Evolutionary conservation across 148 eudicot species (phyloP), one percentile per base, ranked within the genome.

Genomic region (Spergularia bocconei): DNA sequence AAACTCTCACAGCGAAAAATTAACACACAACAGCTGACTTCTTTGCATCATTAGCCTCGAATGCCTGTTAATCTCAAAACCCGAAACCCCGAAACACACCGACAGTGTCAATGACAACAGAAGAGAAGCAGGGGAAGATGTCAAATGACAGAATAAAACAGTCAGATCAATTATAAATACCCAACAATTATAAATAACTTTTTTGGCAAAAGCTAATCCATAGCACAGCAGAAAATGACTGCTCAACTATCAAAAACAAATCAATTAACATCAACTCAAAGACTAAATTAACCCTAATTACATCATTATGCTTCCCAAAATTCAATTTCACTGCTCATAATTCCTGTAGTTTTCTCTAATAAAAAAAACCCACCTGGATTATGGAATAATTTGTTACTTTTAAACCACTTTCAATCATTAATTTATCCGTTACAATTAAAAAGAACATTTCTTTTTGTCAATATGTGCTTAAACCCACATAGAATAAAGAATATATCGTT

Each of bases 231-330:
- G 83, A 76, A 71, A 76, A 69, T 64, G 76, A 80, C 77, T 54
- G 41, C 79, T 75, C 76, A 80, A 71, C 83, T 71, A 80, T 76
- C 70, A 48, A 25, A 39, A 25, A 39, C 72, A 25, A 63, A 41
- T 54, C 51, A 63, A 63, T 52, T n/a, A 60, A 14, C 50, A 70
- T 64, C 50, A 53, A n/a, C 33, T 41, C 21, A 58, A 39, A 74
- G 69, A 74, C 36, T 80, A 75, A 80, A 80, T 29, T 58, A 29
- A 9, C 19, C 55, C 70, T 12, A 68, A 44, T 64, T 55, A 63
- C 64, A 70, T 76, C 48, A 76, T 80, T 76, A 66, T 80, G 83
- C 79, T 76, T 56, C 79, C 83, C 79, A 71, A 70, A 64, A 76
- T 70, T 64, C 67, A 63, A 63, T 55, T 78, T 70, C 47, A 69